Conservation (phyloP, 2,329 filamentous ascomycete species). For the Aspergillus proliferans region DNA sequence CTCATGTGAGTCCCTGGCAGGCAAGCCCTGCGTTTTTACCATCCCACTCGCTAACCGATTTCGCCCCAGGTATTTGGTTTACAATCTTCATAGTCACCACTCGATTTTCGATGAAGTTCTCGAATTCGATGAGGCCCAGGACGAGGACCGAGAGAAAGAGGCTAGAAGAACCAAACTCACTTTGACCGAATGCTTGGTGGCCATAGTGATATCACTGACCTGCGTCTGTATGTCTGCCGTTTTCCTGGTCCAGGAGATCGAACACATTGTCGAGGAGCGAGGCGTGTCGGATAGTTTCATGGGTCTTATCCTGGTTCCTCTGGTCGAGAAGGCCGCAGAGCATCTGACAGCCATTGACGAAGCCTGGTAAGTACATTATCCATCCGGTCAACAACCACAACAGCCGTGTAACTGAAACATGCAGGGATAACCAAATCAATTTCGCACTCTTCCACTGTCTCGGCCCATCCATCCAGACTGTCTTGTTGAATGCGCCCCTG, state of each 20-base stretch:
- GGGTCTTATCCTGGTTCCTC: constrained; percentile 67
- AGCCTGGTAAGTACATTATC: constrained; percentile 55
- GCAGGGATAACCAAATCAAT: constrained; percentile 58
- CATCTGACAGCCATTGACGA: constrained; percentile 80
- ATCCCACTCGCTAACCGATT: constrained; percentile 4
- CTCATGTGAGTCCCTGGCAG: constrained; percentile 44
- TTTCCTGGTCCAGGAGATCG: constrained; percentile 67
- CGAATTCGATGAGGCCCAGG: constrained; percentile 61
- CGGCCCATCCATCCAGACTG: constrained; percentile 81
- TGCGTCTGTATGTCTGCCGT: constrained; percentile 70
- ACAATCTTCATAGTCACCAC: constrained; percentile 72
- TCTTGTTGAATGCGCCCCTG: constrained; percentile 78
- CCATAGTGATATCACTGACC: constrained; percentile 57
- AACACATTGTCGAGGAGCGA: constrained; percentile 49
- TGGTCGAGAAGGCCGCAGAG: constrained; percentile 82
- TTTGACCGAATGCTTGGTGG: constrained; percentile 63
- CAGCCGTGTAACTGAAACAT: neutral
- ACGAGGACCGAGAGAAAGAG: constrained; percentile 59
- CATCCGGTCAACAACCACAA: neutral
- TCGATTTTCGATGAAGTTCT: constrained; percentile 70
- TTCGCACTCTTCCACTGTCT: constrained; percentile 80
- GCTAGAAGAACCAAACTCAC: constrained; percentile 62
- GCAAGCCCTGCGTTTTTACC: neutral
- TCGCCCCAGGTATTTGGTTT: constrained; percentile 50
- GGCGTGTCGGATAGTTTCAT: constrained; percentile 54